phyloP scores from a whole-genome alignment of 2,329 filamentous ascomycete genomes.

The Penicillium palitans region DNA sequence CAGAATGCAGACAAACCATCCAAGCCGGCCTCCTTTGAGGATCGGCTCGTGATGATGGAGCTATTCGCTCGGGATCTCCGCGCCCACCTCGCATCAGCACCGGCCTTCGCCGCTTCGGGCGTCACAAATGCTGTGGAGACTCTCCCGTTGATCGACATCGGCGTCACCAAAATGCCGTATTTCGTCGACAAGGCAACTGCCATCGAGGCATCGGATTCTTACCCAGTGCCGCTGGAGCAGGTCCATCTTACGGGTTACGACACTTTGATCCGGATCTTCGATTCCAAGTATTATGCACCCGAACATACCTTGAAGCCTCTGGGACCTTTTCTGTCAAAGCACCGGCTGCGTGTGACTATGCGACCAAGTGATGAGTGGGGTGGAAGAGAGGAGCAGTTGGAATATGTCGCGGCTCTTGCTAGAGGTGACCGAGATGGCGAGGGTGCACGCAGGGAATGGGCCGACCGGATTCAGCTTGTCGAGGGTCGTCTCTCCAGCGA shows the following conservation, averaged over 20 bases:
- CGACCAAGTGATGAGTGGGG: conserved; percentile 46
- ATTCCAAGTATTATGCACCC: conserved; percentile 52
- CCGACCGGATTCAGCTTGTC: conserved; percentile 43
- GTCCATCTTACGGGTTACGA: conserved; percentile 52
- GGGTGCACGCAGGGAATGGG: conserved; percentile 46
- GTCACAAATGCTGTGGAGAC: neutral
- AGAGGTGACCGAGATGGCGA: conserved; percentile 39
- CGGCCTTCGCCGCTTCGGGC: conserved; percentile 9
- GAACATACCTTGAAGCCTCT: conserved; percentile 45
- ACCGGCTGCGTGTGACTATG: conserved; percentile 48
- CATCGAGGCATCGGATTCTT: conserved; percentile 42
- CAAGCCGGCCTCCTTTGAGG: conserved; percentile 51
- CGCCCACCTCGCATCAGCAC: conserved; percentile 25
- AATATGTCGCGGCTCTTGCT: conserved; percentile 40
- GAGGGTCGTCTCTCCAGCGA: conserved; percentile 39
- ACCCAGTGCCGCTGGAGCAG: conserved; percentile 42
- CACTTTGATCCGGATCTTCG: conserved; percentile 51
- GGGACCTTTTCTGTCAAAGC: conserved; percentile 43
- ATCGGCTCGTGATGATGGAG: conserved; percentile 52
- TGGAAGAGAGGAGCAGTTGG: conserved; percentile 39
- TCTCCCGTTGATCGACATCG: conserved; percentile 46
- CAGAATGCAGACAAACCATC: conserved; percentile 65
- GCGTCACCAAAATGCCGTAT: conserved; percentile 50
- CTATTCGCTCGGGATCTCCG: conserved; percentile 48
- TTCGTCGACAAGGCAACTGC: conserved; percentile 50